These are phyloP conservation scores for Penicillium chermesinum DNA, from an alignment of 495 filamentous ascomycete genomes.

Conservation along the genomic window DNA sequence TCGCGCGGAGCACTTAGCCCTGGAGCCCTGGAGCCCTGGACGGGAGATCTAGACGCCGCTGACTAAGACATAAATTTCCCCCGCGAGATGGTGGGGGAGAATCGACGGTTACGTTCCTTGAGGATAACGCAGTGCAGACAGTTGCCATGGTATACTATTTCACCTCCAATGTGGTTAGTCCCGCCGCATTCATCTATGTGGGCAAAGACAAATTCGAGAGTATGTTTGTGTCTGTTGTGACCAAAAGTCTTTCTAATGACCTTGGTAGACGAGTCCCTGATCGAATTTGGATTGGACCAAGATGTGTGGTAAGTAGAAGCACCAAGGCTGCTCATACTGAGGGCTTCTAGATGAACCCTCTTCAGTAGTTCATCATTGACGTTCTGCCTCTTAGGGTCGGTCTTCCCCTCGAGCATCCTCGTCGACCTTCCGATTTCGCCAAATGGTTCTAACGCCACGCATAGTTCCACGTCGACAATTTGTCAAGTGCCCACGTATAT, in stretches of 20 bases:
- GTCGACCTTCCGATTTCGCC: slow-evolving; percentile 16
- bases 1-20: not conserved
- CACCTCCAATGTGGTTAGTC: slow-evolving; percentile 71
- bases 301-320: slow-evolving; percentile 74
- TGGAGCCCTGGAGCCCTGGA: not conserved
- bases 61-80: not conserved
- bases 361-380: slow-evolving; percentile 1
- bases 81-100: not conserved
- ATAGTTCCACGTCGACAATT: slow-evolving; percentile 95
- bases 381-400: slow-evolving; percentile 31
- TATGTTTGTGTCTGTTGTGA: slow-evolving; percentile 39
- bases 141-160: slow-evolving; percentile 88
- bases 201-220: slow-evolving; percentile 99
- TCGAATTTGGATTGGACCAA: slow-evolving; percentile 85
- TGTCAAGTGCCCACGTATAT: slow-evolving; percentile 95
- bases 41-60: not conserved
- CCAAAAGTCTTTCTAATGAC: slow-evolving; percentile 19
- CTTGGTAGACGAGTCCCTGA: slow-evolving; percentile 83
- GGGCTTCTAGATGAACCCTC: too few relatives aligned
- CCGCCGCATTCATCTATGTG: slow-evolving; percentile 83
- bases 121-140: not conserved
- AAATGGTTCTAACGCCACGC: not conserved
- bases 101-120: too few relatives aligned
- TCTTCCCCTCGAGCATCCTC: slow-evolving; percentile 8
- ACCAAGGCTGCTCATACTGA: too few relatives aligned